These are phyloP conservation scores for Osmanthus fragrans DNA, from an alignment of 257 asterid species.

Conservation along the genomic window DNA sequence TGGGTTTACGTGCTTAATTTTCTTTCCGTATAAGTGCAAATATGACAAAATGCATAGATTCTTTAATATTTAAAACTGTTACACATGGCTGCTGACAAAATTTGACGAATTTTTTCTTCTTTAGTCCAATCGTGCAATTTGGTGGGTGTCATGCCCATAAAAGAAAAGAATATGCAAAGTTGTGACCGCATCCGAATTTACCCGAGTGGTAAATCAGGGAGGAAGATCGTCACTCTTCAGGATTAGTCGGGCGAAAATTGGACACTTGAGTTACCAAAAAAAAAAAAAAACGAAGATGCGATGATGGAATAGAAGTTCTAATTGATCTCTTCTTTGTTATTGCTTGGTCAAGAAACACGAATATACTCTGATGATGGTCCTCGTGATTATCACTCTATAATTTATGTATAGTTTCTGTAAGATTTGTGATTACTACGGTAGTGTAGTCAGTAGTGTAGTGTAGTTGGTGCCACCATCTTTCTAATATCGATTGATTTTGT, in stretches of 20 bases:
- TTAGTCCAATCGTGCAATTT: neutral
- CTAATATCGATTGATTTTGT: constrained; percentile 14
- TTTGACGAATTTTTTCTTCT: neutral
- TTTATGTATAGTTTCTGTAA: neutral
- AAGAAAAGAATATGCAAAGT: neutral
- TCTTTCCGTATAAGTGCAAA: neutral
- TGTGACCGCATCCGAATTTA: no score
- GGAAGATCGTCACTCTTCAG: no score
- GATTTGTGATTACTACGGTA: neutral
- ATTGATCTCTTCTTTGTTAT: neutral
- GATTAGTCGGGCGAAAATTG: no score
- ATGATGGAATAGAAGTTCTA: neutral
- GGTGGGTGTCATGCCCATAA: neutral
- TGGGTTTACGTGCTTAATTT: neutral
- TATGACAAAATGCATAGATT: no score
- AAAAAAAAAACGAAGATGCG: neutral
- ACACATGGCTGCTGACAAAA: no score
- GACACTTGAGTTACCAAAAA: no score
- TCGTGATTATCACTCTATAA: neutral
- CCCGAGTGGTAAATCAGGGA: no score
- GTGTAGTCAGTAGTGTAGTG: neutral
- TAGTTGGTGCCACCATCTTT: constrained; percentile 41
- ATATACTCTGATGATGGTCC: neutral
- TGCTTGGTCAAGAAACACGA: neutral
- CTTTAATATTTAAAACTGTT: no score